Base-by-base conservation (phyloP, 176 grass and related monocot genomes). In the Oryza nivara region DNA sequence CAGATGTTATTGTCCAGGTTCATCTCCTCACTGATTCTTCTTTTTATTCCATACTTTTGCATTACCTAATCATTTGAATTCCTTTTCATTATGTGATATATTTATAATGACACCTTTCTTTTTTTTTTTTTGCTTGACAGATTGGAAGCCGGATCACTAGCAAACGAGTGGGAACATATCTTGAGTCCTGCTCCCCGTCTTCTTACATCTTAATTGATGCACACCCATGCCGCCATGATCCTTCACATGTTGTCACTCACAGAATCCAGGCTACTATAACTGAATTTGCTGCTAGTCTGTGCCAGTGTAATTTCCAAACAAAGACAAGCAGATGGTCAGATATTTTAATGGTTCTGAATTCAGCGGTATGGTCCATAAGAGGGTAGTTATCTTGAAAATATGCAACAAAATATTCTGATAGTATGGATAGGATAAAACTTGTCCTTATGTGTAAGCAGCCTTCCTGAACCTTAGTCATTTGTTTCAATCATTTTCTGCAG, bases 131-230 rank as follows among this genome's bases (percentile, higher is more conserved):
- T 41, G 78, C 75, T 86, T 90, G 46, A 77, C 91, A 98, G 95
- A 92, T 98, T 90, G 95, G 95, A 66, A 92, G 92, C 80, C 92
- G 89, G 46, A 91, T 98, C 58, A 98, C 95, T 84, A 98, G 95
- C 92, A 95, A 93, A 85, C 91, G 91, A 22, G 74, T 98, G 73
- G 90, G 80, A 75, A 82, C 85, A 43, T 93, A 95, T 77, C 76
- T 98, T 0, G 92, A 98, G 78, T 80, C 82, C 58, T 98, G 85
- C 47, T 86, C 72, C 79, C 91, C 92, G 73, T 80, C 87, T 87
- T 91, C 95, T 67, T 95, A 98, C 85, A 88, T 98, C 80, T 89
- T 98, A 89, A 82, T 95, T 64, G 92, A 98, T 77, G 80, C 78
- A 20, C 92, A 95, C 77, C 92, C 95, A 22, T 92, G 81, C 58